These are phyloP conservation scores for Leptographium lundbergii DNA, from an alignment of 2,329 filamentous ascomycete species.

Conservation along the genomic window DNA sequence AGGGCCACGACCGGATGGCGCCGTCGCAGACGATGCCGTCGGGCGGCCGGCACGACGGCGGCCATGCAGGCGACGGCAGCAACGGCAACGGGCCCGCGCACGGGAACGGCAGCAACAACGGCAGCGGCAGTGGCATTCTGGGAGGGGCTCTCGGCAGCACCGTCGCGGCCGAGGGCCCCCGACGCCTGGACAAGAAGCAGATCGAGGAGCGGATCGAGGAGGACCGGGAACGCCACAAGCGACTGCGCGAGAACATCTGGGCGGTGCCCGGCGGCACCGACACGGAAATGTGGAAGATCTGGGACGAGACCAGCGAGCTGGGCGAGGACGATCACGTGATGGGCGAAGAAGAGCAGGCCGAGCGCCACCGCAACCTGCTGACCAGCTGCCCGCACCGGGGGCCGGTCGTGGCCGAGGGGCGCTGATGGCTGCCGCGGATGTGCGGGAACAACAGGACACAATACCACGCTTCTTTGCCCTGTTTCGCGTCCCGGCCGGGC, in stretches of 20 bases:
- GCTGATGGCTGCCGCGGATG: background rate
- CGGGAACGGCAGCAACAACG: background rate
- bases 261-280: conserved; percentile 57
- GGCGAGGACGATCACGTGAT: conserved; percentile 76
- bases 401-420: background rate
- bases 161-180: conserved; percentile 2
- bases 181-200: conserved; percentile 64
- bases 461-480: no score
- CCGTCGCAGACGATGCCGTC: conserved; percentile 28
- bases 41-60: conserved; percentile 6
- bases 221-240: conserved; percentile 88
- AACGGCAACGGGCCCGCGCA: no score
- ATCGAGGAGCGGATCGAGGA: conserved; percentile 96
- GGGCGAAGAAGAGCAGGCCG: conserved; percentile 57
- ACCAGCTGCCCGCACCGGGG: conserved; percentile 25
- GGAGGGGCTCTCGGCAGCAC: background rate
- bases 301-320: conserved; percentile 78
- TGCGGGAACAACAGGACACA: no score
- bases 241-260: conserved; percentile 86
- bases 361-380: conserved; percentile 26
- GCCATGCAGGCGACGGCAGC: background rate
- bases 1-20: conserved; percentile 22
- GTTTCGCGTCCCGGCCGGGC: no score
- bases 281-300: conserved; percentile 65
- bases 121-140: no score